A percentile compares a stretch with the other conserved stretches of the same genome.
phyloP scores from a whole-genome alignment of 805 yeast species.

The Isabelozyma rhagii region DNA sequence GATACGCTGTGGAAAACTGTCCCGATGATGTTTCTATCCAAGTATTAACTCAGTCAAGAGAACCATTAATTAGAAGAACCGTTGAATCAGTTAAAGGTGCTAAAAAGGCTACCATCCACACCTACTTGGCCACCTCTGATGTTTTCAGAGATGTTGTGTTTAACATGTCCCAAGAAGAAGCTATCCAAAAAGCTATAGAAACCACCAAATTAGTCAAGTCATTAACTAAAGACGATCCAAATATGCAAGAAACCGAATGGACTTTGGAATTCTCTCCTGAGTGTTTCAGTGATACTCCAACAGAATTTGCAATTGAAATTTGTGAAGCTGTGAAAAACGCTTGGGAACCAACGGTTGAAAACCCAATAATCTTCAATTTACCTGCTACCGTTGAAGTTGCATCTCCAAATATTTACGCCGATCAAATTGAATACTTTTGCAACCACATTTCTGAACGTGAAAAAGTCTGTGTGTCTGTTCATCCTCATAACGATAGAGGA shows the following conservation, averaged over 20 bases:
- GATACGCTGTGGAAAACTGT: slow-evolving; percentile 74
- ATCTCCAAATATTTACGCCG: slow-evolving; percentile 74
- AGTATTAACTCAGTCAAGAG: slow-evolving; percentile 75
- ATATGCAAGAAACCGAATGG: slow-evolving; percentile 63
- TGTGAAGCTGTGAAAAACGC: slow-evolving; percentile 78
- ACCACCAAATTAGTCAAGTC: slow-evolving; percentile 65
- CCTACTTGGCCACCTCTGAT: slow-evolving; percentile 74
- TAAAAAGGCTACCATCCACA: slow-evolving; percentile 67
- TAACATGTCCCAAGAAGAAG: slow-evolving; percentile 67
- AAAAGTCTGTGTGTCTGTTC: slow-evolving; percentile 66
- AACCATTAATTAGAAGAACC: slow-evolving; percentile 68
- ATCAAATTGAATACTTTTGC: slow-evolving; percentile 73
- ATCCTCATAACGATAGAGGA: slow-evolving; percentile 79
- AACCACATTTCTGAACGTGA: slow-evolving; percentile 68
- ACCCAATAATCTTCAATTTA: slow-evolving; percentile 72
- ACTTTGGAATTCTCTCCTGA: slow-evolving; percentile 76
- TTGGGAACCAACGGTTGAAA: slow-evolving; percentile 75
- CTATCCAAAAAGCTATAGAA: slow-evolving; percentile 65
- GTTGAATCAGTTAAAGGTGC: slow-evolving; percentile 74
- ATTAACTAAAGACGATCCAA: slow-evolving; percentile 72
- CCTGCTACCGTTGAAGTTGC: slow-evolving; percentile 83
- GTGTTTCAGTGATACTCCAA: slow-evolving; percentile 71
- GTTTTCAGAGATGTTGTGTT: slow-evolving; percentile 73
- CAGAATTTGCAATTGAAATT: slow-evolving; percentile 69
- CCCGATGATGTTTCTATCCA: slow-evolving; percentile 75